phyloP scores from a whole-genome alignment of 192 early-diverging fungal species.

The Piromyces finnis region DNA sequence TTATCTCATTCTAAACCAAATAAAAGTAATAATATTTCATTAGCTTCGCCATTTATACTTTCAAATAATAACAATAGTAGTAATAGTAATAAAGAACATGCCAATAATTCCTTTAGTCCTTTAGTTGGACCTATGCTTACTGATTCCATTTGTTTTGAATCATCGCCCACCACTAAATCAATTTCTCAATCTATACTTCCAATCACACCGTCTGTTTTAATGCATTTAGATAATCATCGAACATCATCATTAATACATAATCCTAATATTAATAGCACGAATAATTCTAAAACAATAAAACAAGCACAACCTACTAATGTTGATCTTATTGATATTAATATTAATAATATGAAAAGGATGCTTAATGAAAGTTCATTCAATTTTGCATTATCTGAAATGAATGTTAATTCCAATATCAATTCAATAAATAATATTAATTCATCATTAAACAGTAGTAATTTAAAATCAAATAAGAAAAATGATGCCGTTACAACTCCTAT shows the following conservation, averaged over 20 bases:
- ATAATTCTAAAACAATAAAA: too few relatives aligned
- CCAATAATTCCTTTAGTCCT: not conserved
- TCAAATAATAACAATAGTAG: too few relatives aligned
- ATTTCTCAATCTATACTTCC: not conserved
- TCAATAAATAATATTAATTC: too few relatives aligned
- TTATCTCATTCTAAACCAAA: too few relatives aligned
- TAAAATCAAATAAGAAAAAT: too few relatives aligned
- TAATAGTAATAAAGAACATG: too few relatives aligned
- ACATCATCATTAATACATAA: not conserved
- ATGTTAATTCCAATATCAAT: not conserved
- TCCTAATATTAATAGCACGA: too few relatives aligned
- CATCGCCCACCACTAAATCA: not conserved
- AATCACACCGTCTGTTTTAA: not conserved
- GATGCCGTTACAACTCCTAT: not conserved
- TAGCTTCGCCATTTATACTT: too few relatives aligned
- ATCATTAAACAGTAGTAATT: too few relatives aligned
- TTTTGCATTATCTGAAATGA: not conserved
- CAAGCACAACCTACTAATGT: not conserved
- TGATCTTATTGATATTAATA: not conserved
- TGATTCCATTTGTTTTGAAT: not conserved
- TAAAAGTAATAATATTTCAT: too few relatives aligned
- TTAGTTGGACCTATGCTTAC: not conserved
- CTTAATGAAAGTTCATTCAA: not conserved
- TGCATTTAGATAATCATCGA: not conserved
- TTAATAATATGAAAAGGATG: not conserved